These are phyloP conservation scores for Sugiyamaella lignohabitans DNA, from an alignment of 805 yeast genomes.

Conservation along the genomic window DNA sequence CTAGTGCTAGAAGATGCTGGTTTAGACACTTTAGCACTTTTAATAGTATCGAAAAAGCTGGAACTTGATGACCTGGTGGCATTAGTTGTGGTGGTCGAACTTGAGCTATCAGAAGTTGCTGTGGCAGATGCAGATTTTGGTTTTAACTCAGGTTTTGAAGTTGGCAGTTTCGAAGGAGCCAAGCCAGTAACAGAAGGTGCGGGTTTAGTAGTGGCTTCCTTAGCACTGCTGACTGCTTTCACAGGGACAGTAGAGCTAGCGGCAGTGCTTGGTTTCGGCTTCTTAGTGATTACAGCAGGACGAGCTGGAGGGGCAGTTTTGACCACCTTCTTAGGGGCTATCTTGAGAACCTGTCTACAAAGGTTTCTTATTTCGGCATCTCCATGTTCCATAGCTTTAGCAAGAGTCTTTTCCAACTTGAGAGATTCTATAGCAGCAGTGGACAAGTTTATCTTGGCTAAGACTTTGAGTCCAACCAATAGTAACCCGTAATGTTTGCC, in stretches of 20 bases:
- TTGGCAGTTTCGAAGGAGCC: too few relatives aligned
- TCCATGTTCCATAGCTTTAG: neutral
- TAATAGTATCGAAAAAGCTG: neutral
- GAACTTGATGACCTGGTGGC: neutral
- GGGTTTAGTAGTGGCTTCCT: too few relatives aligned
- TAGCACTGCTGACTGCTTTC: neutral
- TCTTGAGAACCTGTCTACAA: neutral
- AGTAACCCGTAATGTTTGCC: conserved; percentile 4
- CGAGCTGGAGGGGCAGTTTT: neutral
- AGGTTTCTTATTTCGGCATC: neutral
- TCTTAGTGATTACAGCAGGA: neutral
- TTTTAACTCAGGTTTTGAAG: neutral
- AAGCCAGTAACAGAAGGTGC: too few relatives aligned
- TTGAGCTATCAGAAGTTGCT: neutral
- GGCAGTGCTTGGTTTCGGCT: neutral
- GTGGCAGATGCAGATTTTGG: neutral
- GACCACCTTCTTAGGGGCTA: neutral
- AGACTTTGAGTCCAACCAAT: conserved; percentile 7
- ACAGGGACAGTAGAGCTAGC: neutral
- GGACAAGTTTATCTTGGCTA: conserved; percentile 2
- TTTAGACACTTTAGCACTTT: conserved; percentile 1
- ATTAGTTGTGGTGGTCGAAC: neutral
- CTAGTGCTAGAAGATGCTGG: neutral
- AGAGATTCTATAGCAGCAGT: neutral
- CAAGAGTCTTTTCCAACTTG: neutral